Percentiles rank a stretch among this genome's conserved stretches.
These are phyloP conservation scores for Erysiphe pulchra DNA, from an alignment of 2,329 filamentous ascomycete genomes.

Conservation along the genomic window DNA sequence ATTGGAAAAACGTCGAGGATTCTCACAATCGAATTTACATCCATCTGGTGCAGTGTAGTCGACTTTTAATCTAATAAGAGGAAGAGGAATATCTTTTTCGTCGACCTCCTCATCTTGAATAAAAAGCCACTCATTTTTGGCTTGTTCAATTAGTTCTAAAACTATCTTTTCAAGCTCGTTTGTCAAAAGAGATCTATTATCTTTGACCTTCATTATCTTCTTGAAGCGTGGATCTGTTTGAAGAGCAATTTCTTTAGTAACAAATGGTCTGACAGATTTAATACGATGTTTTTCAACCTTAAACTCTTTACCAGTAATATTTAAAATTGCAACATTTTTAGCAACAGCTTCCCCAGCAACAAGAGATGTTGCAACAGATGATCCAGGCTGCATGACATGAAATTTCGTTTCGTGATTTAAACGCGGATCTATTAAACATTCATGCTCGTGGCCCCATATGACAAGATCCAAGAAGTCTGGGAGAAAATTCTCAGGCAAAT, in stretches of 20 bases:
- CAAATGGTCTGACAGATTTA: constrained; percentile 74
- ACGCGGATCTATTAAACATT: constrained; percentile 69
- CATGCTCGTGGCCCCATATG: constrained; percentile 94
- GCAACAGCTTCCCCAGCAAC: constrained; percentile 70
- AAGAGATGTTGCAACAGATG: constrained; percentile 81
- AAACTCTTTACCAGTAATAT: constrained; percentile 61
- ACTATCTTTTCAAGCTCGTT: constrained; percentile 52
- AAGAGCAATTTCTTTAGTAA: constrained; percentile 60
- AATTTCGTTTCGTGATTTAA: constrained; percentile 75
- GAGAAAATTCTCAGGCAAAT: constrained; percentile 77
- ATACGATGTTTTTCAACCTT: constrained; percentile 56
- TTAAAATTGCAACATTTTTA: constrained; percentile 76
- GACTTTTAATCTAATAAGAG: constrained; percentile 70
- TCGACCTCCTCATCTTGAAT: constrained; percentile 41
- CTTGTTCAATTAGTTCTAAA: constrained; percentile 67
- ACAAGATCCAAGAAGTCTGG: constrained; percentile 80
- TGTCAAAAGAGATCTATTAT: constrained; percentile 63
- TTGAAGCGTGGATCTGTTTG: constrained; percentile 52
- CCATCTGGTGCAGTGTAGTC: constrained; percentile 72
- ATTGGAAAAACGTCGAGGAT: constrained; percentile 88
- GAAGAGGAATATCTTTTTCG: constrained; percentile 43
- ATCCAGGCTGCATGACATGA: constrained; percentile 91
- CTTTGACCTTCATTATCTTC: constrained; percentile 51
- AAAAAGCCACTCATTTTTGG: constrained; percentile 54
- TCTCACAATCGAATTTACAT: constrained; percentile 71